A percentile compares a stretch with the other conserved stretches of the same genome.
These are phyloP conservation scores for Symbiodinium natans DNA, from an alignment of 73 alveolate genomes.

Conservation along the genomic window DNA sequence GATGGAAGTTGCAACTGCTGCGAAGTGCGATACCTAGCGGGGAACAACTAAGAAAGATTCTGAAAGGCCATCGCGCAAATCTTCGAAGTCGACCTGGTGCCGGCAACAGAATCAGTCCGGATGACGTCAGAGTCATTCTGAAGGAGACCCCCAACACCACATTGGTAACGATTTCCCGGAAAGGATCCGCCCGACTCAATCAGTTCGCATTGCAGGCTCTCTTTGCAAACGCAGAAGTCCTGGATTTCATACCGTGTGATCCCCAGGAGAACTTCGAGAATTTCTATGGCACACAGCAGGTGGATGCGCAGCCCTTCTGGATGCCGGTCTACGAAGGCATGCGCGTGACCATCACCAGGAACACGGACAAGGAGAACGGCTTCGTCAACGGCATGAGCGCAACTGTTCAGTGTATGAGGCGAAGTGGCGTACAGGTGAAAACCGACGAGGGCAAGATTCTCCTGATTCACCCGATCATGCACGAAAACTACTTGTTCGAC, in stretches of 20 bases:
- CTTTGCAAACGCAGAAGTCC: not conserved
- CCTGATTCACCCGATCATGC: not conserved
- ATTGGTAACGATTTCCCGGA: not conserved
- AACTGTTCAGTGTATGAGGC: not conserved
- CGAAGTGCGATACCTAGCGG: not conserved
- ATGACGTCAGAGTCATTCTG: not conserved
- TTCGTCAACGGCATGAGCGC: conserved; percentile 50
- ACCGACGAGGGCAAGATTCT: not conserved
- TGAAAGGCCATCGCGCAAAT: not conserved
- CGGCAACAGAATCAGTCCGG: not conserved
- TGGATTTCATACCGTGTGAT: not conserved
- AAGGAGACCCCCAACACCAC: not conserved
- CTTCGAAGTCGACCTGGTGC: not conserved
- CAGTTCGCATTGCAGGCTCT: not conserved
- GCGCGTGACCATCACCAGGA: conserved; percentile 14
- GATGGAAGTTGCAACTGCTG: conserved; percentile 31
- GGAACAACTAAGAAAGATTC: not conserved
- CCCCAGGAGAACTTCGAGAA: conserved; percentile 7
- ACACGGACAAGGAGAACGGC: conserved; percentile 15
- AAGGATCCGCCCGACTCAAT: not conserved
- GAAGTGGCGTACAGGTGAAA: not conserved
- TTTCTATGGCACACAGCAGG: not conserved
- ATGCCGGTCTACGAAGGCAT: not conserved
- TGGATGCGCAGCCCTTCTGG: not conserved
- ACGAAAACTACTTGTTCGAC: not conserved